These are phyloP conservation scores for Pythium dissotocum DNA, from an alignment of 352 stramenopile genomes.

Conservation along the genomic window DNA sequence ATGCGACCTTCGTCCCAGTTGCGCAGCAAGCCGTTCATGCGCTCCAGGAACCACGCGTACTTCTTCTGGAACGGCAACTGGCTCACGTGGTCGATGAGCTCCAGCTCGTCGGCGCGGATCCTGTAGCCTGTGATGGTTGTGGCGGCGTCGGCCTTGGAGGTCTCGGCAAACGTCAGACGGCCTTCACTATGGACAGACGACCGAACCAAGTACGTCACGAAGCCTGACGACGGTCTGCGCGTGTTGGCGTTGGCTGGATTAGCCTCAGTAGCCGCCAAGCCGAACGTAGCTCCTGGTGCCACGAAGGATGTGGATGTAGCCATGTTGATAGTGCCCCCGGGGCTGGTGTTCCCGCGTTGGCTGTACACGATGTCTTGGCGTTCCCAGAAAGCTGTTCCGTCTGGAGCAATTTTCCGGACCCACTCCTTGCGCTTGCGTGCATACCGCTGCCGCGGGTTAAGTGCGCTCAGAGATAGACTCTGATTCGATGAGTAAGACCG, in stretches of 20 bases:
- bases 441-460: slow-evolving; percentile 79
- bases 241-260: background rate
- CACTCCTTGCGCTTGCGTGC: slow-evolving; percentile 81
- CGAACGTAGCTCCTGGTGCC: background rate
- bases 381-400: slow-evolving; percentile 77
- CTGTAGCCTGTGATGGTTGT: slow-evolving; percentile 68
- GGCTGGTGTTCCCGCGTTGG: slow-evolving; percentile 19
- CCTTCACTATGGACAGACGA: slow-evolving; percentile 59
- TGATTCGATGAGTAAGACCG: slow-evolving; percentile 32
- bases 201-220: slow-evolving; percentile 70
- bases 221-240: slow-evolving; percentile 57
- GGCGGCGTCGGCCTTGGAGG: slow-evolving; percentile 52
- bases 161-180: slow-evolving; percentile 68
- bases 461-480: slow-evolving; percentile 49
- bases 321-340: slow-evolving; percentile 4
- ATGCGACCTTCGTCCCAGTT: slow-evolving; percentile 84
- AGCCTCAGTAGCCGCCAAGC: background rate
- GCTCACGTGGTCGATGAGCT: slow-evolving; percentile 64
- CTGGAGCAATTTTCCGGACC: slow-evolving; percentile 58
- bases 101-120: slow-evolving; percentile 54
- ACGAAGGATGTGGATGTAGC: slow-evolving; percentile 16
- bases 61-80: slow-evolving; percentile 75
- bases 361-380: slow-evolving; percentile 50
- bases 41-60: slow-evolving; percentile 84
- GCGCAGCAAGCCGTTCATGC: slow-evolving; percentile 60